Evolutionary conservation across 1,139 yeast genomes (phyloP).

Genomic region (Suhomyces chickasaworum): DNA sequence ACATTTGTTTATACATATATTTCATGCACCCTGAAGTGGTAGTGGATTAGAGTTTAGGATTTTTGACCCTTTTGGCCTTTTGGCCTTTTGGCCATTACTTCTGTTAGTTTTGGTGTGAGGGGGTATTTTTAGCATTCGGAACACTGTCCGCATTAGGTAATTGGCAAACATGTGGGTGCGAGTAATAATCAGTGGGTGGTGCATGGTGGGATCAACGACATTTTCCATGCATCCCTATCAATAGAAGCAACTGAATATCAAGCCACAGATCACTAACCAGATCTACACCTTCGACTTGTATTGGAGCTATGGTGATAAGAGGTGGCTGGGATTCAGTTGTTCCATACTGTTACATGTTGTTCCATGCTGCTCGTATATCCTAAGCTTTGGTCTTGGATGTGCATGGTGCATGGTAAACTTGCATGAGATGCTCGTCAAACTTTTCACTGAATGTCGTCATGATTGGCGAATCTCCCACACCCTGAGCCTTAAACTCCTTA

Average conservation of each 20-base stretch:
- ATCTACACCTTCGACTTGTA: too few species aligned
- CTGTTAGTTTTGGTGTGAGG: neutral
- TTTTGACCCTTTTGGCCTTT: too few species aligned
- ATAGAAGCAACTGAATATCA: neutral
- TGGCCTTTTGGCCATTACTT: too few species aligned
- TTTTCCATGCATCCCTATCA: neutral
- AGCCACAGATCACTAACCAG: neutral
- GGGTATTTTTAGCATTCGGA: neutral
- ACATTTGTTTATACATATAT: neutral
- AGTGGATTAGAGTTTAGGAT: too few species aligned
- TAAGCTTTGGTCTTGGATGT: neutral
- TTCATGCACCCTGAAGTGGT: neutral
- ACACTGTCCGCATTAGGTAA: conserved; percentile 1
- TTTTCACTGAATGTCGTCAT: neutral
- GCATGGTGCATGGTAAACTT: conserved; percentile 4
- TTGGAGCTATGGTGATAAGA: too few species aligned
- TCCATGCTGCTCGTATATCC: neutral
- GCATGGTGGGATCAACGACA: conserved; percentile 8
- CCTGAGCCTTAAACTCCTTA: neutral
- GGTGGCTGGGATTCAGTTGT: too few species aligned
- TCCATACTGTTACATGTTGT: too few species aligned
- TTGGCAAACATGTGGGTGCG: conserved; percentile 1
- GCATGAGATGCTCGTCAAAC: conserved; percentile 11
- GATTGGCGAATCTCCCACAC: conserved; percentile 1
- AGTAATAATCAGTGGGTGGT: too few species aligned